phyloP scores from a whole-genome alignment of 257 asterid genomes.

The Coffea eugenioides region DNA sequence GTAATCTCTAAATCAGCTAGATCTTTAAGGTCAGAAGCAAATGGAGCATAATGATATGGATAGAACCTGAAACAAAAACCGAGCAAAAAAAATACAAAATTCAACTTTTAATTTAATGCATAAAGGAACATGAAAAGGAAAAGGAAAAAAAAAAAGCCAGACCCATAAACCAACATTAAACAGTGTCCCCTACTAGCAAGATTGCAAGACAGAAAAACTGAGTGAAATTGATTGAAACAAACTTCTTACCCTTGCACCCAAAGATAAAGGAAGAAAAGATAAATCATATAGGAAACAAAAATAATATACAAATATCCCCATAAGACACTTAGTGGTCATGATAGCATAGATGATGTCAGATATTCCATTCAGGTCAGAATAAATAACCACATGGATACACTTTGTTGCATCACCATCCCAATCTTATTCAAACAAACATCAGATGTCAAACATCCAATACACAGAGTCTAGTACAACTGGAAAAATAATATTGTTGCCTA shows the following conservation, averaged over 20 bases:
- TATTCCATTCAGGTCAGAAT: background rate
- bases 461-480: background rate
- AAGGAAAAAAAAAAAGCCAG: too few species aligned
- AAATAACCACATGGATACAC: background rate
- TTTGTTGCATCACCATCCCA: background rate
- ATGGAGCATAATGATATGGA: constrained; percentile 97
- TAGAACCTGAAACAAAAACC: constrained; percentile 66
- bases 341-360: background rate
- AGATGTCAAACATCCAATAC: constrained; percentile 2
- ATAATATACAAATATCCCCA: background rate
- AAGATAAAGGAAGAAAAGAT: background rate
- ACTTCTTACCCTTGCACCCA: background rate
- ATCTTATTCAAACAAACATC: background rate
- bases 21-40: constrained; percentile 90
- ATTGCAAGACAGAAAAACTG: background rate
- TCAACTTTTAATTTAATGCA: background rate
- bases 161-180: background rate
- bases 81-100: constrained; percentile 1
- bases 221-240: background rate
- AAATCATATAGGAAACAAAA: background rate
- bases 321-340: background rate
- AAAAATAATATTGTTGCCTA: background rate
- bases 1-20: constrained; percentile 80
- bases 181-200: background rate
- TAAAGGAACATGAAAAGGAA: background rate